phyloP scores from a whole-genome alignment of 352 stramenopile species.

The Globisporangium recalcitrans region DNA sequence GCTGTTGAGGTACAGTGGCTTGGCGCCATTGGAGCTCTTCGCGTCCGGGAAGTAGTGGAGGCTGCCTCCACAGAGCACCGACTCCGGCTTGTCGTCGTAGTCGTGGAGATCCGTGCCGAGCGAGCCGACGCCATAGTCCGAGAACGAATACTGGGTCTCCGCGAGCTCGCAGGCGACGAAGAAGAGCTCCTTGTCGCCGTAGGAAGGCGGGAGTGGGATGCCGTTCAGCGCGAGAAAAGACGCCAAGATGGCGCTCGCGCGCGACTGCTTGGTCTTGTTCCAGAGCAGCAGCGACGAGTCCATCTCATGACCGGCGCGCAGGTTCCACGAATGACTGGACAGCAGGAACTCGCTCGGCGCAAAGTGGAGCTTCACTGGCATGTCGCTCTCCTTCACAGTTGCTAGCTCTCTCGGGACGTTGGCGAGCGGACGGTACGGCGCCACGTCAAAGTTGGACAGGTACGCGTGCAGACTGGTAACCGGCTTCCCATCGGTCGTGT shows the following conservation, averaged over 20 bases:
- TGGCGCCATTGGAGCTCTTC: conserved; percentile 4
- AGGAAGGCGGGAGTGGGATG: conserved; percentile 36
- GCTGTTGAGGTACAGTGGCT: conserved; percentile 61
- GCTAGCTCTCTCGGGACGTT: conserved; percentile 23
- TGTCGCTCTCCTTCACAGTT: conserved; percentile 16
- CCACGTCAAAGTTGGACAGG: conserved; percentile 48
- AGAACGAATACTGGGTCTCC: conserved; percentile 66
- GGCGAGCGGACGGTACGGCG: conserved; percentile 30
- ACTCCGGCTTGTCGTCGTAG: conserved; percentile 24
- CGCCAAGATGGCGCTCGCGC: conserved; percentile 56
- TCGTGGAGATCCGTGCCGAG: conserved; percentile 38
- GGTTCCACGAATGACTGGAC: conserved; percentile 58
- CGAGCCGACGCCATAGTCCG: conserved; percentile 51
- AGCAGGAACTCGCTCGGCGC: conserved; percentile 52
- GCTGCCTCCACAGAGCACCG: conserved; percentile 44
- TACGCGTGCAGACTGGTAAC: conserved; percentile 42
- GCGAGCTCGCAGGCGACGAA: conserved; percentile 65
- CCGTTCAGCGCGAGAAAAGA: conserved; percentile 46
- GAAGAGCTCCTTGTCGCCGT: conserved; percentile 79
- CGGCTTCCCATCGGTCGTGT: conserved; percentile 12
- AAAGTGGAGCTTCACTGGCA: conserved; percentile 24
- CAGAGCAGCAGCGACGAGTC: conserved; percentile 77
- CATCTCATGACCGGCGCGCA: conserved; percentile 57
- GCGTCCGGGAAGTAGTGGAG: conserved; percentile 53
- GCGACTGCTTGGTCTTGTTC: conserved; percentile 60